These are phyloP conservation scores for Talaromyces sp. DNA, from an alignment of 2,329 filamentous ascomycete species.

Conservation along the genomic window DNA sequence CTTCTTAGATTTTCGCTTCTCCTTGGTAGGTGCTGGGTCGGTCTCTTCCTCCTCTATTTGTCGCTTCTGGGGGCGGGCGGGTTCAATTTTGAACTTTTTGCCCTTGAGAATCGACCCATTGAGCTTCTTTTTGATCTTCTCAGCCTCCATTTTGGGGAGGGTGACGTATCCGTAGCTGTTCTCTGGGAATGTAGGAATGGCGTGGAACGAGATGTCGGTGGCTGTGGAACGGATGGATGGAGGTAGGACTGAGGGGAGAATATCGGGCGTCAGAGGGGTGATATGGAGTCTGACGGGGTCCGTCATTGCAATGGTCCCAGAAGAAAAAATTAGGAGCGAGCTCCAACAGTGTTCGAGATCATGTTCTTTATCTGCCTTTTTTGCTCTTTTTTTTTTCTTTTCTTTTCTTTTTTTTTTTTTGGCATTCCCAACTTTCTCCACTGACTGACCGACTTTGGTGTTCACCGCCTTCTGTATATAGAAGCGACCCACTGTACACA, in stretches of 20 bases:
- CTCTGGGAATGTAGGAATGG: constrained; percentile 84
- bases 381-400: constrained; percentile 6
- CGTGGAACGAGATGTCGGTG: constrained; percentile 85
- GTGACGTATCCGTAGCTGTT: constrained; percentile 88
- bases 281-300: constrained; percentile 72
- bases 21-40: constrained; percentile 40
- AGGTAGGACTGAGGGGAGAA: constrained; percentile 73
- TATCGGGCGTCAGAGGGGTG: constrained; percentile 75
- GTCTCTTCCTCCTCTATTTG: constrained; percentile 45
- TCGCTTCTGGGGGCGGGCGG: constrained; percentile 68
- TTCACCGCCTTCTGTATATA: constrained; percentile 1
- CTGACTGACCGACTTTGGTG: not conserved
- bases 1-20: constrained; percentile 50
- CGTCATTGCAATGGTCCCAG: constrained; percentile 38
- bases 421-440: not conserved
- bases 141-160: constrained; percentile 76
- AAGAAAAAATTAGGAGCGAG: too few relatives aligned
- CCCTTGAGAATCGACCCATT: constrained; percentile 85
- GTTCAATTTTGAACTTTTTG: constrained; percentile 80
- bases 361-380: not conserved
- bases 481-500: not conserved
- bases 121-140: constrained; percentile 89
- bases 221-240: constrained; percentile 67
- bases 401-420: constrained; percentile 5
- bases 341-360: too few relatives aligned